Evolutionary conservation across 2,329 filamentous ascomycete genomes (phyloP).

Genomic region (Aspergillus alliaceus): DNA sequence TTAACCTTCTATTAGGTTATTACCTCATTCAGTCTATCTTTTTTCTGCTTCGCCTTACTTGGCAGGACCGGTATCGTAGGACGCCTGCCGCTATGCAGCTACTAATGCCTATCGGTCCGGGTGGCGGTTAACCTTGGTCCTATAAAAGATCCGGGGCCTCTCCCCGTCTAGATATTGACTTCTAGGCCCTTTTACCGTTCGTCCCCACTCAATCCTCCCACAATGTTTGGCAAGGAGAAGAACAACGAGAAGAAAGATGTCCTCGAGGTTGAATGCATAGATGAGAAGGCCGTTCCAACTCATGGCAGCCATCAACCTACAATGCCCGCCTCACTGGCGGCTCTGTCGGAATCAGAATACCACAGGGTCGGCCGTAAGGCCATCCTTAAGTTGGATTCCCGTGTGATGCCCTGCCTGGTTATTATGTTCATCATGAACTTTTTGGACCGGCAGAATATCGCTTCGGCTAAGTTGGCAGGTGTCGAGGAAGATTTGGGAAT

Average conservation of each 20-base stretch:
- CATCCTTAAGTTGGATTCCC: not conserved
- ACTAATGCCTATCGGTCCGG: too few species aligned
- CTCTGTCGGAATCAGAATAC: not conserved
- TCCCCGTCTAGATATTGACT: too few species aligned
- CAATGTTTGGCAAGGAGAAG: not conserved
- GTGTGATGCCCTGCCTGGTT: constrained; percentile 13
- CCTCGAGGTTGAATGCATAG: not conserved
- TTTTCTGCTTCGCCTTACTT: too few species aligned
- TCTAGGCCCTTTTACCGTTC: not conserved
- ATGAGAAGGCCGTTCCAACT: not conserved
- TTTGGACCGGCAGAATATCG: constrained; percentile 44
- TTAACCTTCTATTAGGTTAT: too few species aligned
- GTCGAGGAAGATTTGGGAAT: constrained; percentile 39
- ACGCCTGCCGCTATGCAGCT: too few species aligned
- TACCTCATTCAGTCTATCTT: too few species aligned
- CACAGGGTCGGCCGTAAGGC: not conserved
- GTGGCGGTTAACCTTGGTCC: not conserved
- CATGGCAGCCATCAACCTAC: not conserved
- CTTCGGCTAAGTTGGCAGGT: constrained; percentile 41
- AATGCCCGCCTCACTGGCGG: not conserved
- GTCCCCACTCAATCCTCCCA: not conserved
- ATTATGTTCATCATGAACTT: constrained; percentile 36
- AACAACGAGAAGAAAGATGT: too few species aligned
- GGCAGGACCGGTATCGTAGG: too few species aligned
- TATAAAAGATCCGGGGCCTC: too few species aligned